These are phyloP conservation scores for Rubroboletus pulcherrimus DNA, from an alignment of 768 basidiomycete species.

Conservation along the genomic window DNA sequence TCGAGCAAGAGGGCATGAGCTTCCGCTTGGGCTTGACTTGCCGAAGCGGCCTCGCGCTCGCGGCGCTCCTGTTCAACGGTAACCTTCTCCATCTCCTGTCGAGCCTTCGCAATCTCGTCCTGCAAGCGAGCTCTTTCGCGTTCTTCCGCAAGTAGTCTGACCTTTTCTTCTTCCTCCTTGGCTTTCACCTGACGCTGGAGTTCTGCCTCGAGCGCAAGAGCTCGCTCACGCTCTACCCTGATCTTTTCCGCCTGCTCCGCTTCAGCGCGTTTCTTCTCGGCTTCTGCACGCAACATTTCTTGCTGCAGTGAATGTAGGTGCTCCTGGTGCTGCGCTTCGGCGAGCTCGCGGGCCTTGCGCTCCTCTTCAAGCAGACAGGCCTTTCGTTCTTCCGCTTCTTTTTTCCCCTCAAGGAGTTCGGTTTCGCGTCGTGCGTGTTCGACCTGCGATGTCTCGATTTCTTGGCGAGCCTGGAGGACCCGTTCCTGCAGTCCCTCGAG, in stretches of 20 bases:
- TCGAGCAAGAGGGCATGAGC: conserved; percentile 24
- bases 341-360: conserved; percentile 24
- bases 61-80: conserved; percentile 25
- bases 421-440: conserved; percentile 27
- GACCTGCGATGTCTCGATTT: conserved; percentile 27
- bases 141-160: conserved; percentile 23
- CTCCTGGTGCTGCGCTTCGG: conserved; percentile 29
- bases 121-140: conserved; percentile 29
- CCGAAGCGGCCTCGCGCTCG: conserved; percentile 22
- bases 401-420: conserved; percentile 24
- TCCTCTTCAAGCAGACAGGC: conserved; percentile 31
- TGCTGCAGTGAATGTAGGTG: conserved; percentile 27
- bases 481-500: conserved; percentile 28
- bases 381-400: conserved; percentile 28
- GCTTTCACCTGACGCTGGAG: conserved; percentile 25
- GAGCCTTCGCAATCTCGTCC: conserved; percentile 26
- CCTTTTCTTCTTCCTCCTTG: conserved; percentile 25
- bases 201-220: conserved; percentile 29
- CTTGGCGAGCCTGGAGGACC: conserved; percentile 24
- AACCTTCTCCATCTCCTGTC: conserved; percentile 23
- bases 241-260: conserved; percentile 27
- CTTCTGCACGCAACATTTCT: conserved; percentile 25
- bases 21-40: conserved; percentile 25
- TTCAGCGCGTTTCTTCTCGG: conserved; percentile 19
- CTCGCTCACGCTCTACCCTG: conserved; percentile 26